Evolutionary conservation across 2,329 filamentous ascomycete species (phyloP).

Genomic region (Alternaria gaisen): DNA sequence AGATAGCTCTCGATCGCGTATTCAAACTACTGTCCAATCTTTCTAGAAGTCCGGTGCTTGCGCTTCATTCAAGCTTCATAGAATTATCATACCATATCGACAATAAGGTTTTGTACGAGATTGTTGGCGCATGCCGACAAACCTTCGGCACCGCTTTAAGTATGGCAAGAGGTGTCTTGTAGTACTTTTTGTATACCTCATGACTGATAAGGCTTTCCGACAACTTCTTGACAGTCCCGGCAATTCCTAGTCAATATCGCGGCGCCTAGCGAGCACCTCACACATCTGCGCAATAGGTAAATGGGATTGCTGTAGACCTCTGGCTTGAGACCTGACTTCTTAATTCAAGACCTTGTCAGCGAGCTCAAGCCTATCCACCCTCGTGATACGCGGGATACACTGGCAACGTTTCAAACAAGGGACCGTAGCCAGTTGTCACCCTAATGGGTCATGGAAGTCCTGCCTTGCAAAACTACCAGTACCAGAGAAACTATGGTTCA

Average conservation of each 20-base stretch:
- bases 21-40: not conserved
- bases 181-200: not conserved
- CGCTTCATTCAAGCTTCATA: conserved; percentile 1
- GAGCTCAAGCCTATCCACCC: not conserved
- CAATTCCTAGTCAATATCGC: not conserved
- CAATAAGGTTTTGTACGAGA: not conserved
- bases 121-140: not conserved
- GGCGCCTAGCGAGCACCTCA: not conserved
- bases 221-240: not conserved
- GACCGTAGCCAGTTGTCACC: not conserved
- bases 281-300: not conserved
- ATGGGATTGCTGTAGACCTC: not conserved
- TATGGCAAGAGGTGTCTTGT: not conserved
- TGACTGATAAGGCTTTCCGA: not conserved
- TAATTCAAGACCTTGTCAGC: not conserved
- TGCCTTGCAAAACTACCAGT: not conserved
- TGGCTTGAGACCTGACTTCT: too few relatives aligned
- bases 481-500: not conserved
- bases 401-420: not conserved
- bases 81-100: conserved; percentile 1
- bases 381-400: not conserved
- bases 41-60: not conserved
- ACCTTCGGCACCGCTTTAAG: not conserved
- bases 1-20: not conserved
- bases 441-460: not conserved